Evolutionary conservation across 306 rosid genomes (phyloP).

Genomic region (Acmispon strigosus): DNA sequence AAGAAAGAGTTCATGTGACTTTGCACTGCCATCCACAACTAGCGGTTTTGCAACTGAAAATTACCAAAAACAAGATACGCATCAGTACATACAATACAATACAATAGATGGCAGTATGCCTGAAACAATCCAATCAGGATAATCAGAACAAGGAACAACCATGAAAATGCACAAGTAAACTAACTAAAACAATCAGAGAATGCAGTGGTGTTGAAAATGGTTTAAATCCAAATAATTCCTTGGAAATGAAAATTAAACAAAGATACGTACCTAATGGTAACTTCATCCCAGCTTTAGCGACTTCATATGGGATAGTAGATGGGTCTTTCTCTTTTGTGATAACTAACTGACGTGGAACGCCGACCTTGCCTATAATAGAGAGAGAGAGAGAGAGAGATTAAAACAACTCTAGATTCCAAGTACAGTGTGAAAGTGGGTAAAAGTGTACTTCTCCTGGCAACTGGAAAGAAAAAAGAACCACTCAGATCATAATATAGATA

Average conservation of each 20-base stretch:
- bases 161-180: not conserved
- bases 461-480: constrained; percentile 30
- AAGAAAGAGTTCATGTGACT: constrained; percentile 46
- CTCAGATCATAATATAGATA: constrained; percentile 21
- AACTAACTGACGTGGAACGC: constrained; percentile 40
- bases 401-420: constrained; percentile 10
- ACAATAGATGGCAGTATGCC: not conserved
- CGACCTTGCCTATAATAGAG: constrained; percentile 37
- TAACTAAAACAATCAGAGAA: not conserved
- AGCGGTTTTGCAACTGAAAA: constrained; percentile 51
- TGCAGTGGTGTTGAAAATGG: not conserved
- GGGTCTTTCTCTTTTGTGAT: constrained; percentile 36
- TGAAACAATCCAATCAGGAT: not conserved
- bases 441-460: constrained; percentile 31
- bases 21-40: constrained; percentile 51
- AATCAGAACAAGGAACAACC: not conserved
- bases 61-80: not conserved
- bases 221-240: not conserved
- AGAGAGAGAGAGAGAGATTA: not conserved
- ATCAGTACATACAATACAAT: not conserved
- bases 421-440: constrained; percentile 4
- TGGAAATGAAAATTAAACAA: not conserved
- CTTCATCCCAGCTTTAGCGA: constrained; percentile 40
- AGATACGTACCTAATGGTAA: constrained; percentile 36
- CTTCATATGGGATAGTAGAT: constrained; percentile 38